Evolutionary conservation across 2,329 filamentous ascomycete species (phyloP), one percentile per base, ranked within the genome.

Genomic region (Ophiostoma ips): DNA sequence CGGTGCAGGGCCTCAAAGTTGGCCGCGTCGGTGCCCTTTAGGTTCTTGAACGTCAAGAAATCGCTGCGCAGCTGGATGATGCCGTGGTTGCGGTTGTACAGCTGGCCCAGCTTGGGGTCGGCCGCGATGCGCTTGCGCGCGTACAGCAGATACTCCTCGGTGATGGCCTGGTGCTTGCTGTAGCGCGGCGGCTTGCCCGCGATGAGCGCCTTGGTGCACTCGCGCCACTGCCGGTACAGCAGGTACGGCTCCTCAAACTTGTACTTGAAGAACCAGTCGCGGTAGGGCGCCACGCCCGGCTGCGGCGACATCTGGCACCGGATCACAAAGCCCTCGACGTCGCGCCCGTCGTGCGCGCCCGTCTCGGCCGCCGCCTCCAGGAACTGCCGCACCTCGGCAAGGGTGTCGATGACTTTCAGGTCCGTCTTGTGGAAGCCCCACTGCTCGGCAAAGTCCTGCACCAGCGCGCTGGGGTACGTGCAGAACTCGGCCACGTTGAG

Each of bases 261-360:
- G 77, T 89, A 98, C 67, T 98, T 98, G 81, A 98, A 98, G 67
- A 98, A 98, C 92, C 92, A 98, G 64, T 98, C 89, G n/a, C 77
- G 69, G 63, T 81, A 92, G 0, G 77, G 75, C 2, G 64, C 64
- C 13, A 64, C 62, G 1, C 66, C 68, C 0, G 70, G 69, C 28
- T 79, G 66, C n/a, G 66, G 61, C 15, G 73, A 69, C 71, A 71
- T 80, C 68, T 79, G 86, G 75, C 92, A 96, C 50, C 92, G 83
- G 58, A 98, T 84, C 51, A 98, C 92, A 59, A 98, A 98, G 4
- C 92, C 92, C 66, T 98, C 92, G 0, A 95, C 90, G 58, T 96
- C 90, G 49, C 89, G 84, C 10, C 89, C 90, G 55, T 85, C 82
- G 66, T 94, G 90, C 34, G 86, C 83, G 5, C 92, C 92, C 9